Conservation (phyloP, 371 early-diverging fungal species). For the Nematocida parisii region DNA sequence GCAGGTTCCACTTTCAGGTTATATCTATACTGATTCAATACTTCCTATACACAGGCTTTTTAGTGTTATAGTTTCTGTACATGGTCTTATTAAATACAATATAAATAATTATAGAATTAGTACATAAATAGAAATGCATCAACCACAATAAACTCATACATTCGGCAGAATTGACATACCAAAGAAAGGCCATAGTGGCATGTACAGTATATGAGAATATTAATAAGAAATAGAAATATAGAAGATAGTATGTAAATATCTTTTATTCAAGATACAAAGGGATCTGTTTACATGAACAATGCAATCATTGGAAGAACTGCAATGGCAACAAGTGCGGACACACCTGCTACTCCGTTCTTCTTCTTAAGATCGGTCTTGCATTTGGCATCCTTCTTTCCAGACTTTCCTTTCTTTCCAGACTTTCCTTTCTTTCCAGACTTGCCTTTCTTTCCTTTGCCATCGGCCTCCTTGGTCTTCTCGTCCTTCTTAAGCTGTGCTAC, state of each 20-base stretch:
- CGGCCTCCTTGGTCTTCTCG: not conserved
- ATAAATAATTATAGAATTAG: too few species aligned
- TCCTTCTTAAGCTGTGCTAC: constrained; percentile 54
- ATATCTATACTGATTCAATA: too few species aligned
- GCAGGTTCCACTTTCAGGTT: too few species aligned
- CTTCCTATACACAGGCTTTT: too few species aligned
- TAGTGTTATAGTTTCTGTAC: too few species aligned
- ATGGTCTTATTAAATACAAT: too few species aligned
- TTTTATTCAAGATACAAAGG: constrained; percentile 30
- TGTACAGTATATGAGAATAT: too few species aligned
- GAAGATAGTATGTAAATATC: constrained; percentile 2
- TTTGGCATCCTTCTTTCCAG: constrained; percentile 11
- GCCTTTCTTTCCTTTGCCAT: constrained; percentile 12
- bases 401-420: constrained; percentile 13
- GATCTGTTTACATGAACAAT: constrained; percentile 39
- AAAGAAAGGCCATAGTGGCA: too few species aligned
- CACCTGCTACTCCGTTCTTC: constrained; percentile 58
- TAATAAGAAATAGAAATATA: not conserved
- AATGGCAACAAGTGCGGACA: constrained; percentile 42
- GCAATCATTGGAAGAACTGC: constrained; percentile 55
- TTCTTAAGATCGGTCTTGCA: constrained; percentile 9
- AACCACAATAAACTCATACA: too few species aligned
- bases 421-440: constrained; percentile 29
- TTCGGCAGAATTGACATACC: too few species aligned
- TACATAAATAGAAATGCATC: too few species aligned